phyloP scores from a whole-genome alignment of 2,329 filamentous ascomycete species.

The Fusarium sp. region DNA sequence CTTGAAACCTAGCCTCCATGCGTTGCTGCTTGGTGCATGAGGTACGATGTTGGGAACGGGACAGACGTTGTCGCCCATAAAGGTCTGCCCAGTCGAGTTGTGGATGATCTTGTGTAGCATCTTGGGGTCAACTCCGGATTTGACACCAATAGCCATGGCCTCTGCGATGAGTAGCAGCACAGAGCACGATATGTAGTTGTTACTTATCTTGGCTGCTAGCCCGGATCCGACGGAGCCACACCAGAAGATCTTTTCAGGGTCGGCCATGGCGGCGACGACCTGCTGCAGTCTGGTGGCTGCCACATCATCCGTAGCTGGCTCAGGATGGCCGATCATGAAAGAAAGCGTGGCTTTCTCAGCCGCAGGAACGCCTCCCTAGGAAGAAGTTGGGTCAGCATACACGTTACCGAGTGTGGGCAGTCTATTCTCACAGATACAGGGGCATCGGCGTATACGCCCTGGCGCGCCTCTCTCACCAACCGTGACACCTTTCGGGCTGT shows the following conservation, averaged over 20 bases:
- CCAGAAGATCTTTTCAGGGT: constrained; percentile 9
- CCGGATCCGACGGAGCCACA: constrained; percentile 13
- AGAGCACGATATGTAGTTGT: constrained; percentile 20
- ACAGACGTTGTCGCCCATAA: constrained; percentile 11
- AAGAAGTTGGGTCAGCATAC: no score
- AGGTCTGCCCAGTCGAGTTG: constrained; percentile 19
- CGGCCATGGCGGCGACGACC: neutral
- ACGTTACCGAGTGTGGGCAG: no score
- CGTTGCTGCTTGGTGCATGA: constrained; percentile 21
- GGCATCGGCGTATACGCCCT: no score
- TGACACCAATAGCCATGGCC: constrained; percentile 20
- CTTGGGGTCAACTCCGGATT: constrained; percentile 10
- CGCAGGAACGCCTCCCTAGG: no score
- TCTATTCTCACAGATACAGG: no score
- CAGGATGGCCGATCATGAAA: constrained; percentile 7
- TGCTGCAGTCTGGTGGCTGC: neutral
- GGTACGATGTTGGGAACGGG: constrained; percentile 14
- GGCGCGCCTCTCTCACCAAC: no score
- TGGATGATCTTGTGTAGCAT: constrained; percentile 18
- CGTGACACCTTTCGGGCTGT: no score
- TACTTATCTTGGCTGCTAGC: constrained; percentile 12
- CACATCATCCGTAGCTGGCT: neutral
- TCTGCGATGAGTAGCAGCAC: constrained; percentile 2
- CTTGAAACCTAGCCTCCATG: constrained; percentile 9
- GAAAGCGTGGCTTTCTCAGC: neutral